phyloP scores from a whole-genome alignment of 2,329 filamentous ascomycete species.

The Akanthomyces lecanii region DNA sequence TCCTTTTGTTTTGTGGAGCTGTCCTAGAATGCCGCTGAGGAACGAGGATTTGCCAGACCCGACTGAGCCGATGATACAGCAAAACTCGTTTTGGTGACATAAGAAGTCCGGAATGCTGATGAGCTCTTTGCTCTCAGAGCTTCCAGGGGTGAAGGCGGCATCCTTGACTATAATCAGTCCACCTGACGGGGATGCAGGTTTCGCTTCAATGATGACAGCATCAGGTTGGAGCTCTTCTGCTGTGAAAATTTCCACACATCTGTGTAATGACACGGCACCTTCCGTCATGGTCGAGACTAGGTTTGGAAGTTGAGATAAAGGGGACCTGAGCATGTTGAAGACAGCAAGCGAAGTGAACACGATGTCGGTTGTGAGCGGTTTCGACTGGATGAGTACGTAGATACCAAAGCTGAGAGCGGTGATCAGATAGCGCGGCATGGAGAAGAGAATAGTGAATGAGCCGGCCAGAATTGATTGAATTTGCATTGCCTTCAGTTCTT shows the following conservation, averaged over 20 bases:
- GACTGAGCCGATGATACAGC: constrained; percentile 80
- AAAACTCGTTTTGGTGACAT: constrained; percentile 79
- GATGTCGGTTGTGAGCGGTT: constrained; percentile 77
- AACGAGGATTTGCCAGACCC: constrained; percentile 88
- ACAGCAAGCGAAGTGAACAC: constrained; percentile 82
- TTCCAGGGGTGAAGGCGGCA: constrained; percentile 85
- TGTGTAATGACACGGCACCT: constrained; percentile 74
- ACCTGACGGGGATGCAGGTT: constrained; percentile 68
- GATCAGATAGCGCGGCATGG: constrained; percentile 84
- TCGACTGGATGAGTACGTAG: constrained; percentile 72
- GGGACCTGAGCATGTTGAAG: constrained; percentile 89
- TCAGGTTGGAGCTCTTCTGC: constrained; percentile 81
- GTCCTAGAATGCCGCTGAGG: constrained; percentile 74
- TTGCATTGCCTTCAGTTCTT: constrained; percentile 80
- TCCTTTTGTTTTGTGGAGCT: constrained; percentile 79
- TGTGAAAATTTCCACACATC: constrained; percentile 71
- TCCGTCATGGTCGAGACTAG: constrained; percentile 90
- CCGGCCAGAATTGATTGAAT: constrained; percentile 87
- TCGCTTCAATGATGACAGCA: constrained; percentile 62
- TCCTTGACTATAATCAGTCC: constrained; percentile 76
- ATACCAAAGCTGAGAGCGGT: constrained; percentile 88
- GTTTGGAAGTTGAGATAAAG: constrained; percentile 82
- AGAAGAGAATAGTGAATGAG: constrained; percentile 92
- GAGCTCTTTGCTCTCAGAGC: constrained; percentile 60
- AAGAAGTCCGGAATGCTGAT: constrained; percentile 77